These are phyloP conservation scores for Chamaecrista fasciculata DNA, from an alignment of 306 rosid species.

Conservation along the genomic window DNA sequence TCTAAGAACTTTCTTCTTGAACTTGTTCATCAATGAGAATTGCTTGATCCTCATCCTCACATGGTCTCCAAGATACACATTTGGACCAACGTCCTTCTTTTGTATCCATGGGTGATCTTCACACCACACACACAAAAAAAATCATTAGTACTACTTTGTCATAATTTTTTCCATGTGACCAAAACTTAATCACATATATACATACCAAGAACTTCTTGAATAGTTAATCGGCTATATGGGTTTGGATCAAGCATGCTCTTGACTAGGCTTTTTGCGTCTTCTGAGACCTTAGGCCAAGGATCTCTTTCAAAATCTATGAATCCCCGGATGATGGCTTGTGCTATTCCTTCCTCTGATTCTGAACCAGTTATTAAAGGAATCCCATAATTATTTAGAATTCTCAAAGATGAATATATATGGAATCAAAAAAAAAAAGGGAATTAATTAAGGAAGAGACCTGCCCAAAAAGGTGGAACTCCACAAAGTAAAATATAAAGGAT, in stretches of 20 bases:
- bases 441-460: constrained; percentile 47
- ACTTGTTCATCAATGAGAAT: constrained; percentile 85
- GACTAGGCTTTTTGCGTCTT: constrained; percentile 72
- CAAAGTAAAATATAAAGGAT: constrained; percentile 87
- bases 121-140: neutral
- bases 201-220: constrained; percentile 83
- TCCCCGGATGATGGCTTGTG: constrained; percentile 77
- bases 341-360: constrained; percentile 94
- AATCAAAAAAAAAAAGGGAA: neutral
- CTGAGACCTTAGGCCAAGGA: constrained; percentile 90
- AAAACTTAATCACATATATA: constrained; percentile 1
- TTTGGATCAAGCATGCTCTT: constrained; percentile 81
- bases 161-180: neutral
- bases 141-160: constrained; percentile 21
- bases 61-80: constrained; percentile 71
- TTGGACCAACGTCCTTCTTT: constrained; percentile 48
- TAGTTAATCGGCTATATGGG: constrained; percentile 67
- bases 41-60: constrained; percentile 85
- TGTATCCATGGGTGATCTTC: constrained; percentile 86
- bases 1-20: constrained; percentile 90
- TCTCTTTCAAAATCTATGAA: constrained; percentile 70
- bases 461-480: constrained; percentile 99
- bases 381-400: too few species aligned
- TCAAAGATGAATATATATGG: too few species aligned
- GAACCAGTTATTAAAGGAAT: too few species aligned